Evolutionary conservation across 2,329 filamentous ascomycete species (phyloP).

Genomic region (Xylaria sp.): DNA sequence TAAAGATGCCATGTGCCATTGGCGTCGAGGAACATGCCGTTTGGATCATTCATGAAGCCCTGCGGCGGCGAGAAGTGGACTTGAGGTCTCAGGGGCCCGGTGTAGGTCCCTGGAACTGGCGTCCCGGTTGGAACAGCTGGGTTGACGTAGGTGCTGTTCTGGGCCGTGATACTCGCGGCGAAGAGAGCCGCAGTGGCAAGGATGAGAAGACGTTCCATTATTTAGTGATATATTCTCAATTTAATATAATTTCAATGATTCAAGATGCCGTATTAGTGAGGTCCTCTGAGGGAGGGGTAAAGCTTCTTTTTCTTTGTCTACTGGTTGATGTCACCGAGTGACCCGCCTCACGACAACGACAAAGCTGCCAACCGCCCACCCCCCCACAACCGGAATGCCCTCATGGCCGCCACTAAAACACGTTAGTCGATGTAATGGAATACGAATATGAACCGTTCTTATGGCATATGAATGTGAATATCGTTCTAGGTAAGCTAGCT

Average conservation of each 20-base stretch:
- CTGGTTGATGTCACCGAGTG: too few relatives aligned
- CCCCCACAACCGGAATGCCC: too few relatives aligned
- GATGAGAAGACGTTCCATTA: conserved; percentile 10
- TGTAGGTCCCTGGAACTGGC: conserved; percentile 46
- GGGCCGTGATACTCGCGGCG: conserved; percentile 9
- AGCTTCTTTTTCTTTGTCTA: too few relatives aligned
- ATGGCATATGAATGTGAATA: too few relatives aligned
- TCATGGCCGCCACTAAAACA: too few relatives aligned
- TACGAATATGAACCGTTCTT: too few relatives aligned
- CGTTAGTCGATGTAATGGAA: too few relatives aligned
- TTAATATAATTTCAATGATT: neutral
- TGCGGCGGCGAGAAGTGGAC: conserved; percentile 66
- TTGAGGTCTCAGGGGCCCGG: conserved; percentile 58
- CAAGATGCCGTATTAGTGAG: neutral
- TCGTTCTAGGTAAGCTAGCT: too few relatives aligned
- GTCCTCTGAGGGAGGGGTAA: too few relatives aligned
- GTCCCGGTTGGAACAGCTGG: conserved; percentile 46
- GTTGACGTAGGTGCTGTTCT: conserved; percentile 44
- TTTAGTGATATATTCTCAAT: neutral
- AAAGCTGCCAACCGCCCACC: too few relatives aligned
- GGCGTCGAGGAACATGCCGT: conserved; percentile 69
- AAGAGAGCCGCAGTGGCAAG: conserved; percentile 20
- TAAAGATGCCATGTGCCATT: conserved; percentile 72
- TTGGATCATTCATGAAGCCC: conserved; percentile 71
- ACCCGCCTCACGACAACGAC: too few relatives aligned